Evolutionary conservation across 768 basidiomycete genomes (phyloP), one percentile per base, ranked within the genome.

Genomic region (Fibroporia radiculosa): DNA sequence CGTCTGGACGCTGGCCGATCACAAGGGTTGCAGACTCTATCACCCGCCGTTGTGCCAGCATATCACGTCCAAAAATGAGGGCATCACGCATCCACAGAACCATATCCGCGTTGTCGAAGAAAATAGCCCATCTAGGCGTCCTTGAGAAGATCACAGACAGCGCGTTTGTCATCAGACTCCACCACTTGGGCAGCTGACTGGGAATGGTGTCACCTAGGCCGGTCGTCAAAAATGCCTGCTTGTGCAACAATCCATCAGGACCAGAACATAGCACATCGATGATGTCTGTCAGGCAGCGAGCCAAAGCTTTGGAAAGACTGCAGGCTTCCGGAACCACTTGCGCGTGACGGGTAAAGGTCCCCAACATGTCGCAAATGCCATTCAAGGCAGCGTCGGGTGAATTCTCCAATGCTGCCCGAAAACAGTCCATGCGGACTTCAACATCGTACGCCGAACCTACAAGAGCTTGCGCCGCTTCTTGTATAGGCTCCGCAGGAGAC

Each of bases 71-170:
- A 56, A 96, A 92, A 51, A 98, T 93, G 41, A 98, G 72, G 2
- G 93, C 96, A 59, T 98, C 96, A 44, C 93, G 79, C 96, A 99
- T 98, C 96, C 96, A 99, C 25, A 81, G 75, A 12, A 86, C 74
- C 93, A 99, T 96, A 45, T 82, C 80, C 22, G 81, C 75, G 54
- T 78, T 80, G 43, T 86, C 82, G 61, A 88, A 88, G 60, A 74
- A 84, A 6, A 68, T 61, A 0, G 96, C 77, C 96, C 96, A 99
- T 12, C 69, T 57, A 0, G 83, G 84, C 2, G 93, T 93, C 42
- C 77, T 75, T 57, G 77, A 80, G 68, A 96, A 97, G 50, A 99
- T 91, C 41, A 84, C 71, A 0, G 84, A 75, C 38, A 95, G 75
- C 3, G 87, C 78, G 40, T 74, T 71, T 5, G 83, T 82, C 86